Evolutionary conservation across 176 grass and related monocot genomes (phyloP).

Genomic region (Cenchrus americanus): DNA sequence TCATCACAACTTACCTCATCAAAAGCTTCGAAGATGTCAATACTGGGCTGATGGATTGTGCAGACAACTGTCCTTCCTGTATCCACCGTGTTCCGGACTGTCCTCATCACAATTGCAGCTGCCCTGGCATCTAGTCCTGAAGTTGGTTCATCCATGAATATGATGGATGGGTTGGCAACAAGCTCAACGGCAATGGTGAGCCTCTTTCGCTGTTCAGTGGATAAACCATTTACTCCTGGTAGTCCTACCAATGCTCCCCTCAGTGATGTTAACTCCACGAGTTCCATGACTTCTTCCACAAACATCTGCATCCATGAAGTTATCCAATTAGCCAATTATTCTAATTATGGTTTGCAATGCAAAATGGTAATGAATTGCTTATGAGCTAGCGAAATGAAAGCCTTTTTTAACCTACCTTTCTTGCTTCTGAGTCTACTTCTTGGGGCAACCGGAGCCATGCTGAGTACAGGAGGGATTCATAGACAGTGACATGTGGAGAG

Average conservation of each 20-base stretch:
- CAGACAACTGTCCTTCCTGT: slow-evolving; percentile 93
- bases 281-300: slow-evolving; percentile 89
- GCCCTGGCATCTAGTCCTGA: slow-evolving; percentile 92
- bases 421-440: slow-evolving; percentile 75
- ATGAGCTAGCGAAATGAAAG: not conserved
- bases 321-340: slow-evolving; percentile 4
- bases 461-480: slow-evolving; percentile 94
- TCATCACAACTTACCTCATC: slow-evolving; percentile 65
- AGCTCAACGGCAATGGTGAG: slow-evolving; percentile 93
- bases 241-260: slow-evolving; percentile 84
- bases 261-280: slow-evolving; percentile 76
- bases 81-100: slow-evolving; percentile 87
- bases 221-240: slow-evolving; percentile 91
- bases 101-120: slow-evolving; percentile 91
- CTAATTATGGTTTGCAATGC: not conserved
- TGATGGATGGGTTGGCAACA: slow-evolving; percentile 92
- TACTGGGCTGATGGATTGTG: slow-evolving; percentile 95
- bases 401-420: slow-evolving; percentile 58
- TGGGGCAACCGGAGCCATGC: slow-evolving; percentile 84
- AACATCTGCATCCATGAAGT: slow-evolving; percentile 67
- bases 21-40: slow-evolving; percentile 97
- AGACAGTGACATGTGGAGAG: slow-evolving; percentile 91
- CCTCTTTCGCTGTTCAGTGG: slow-evolving; percentile 90
- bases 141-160: slow-evolving; percentile 97
- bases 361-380: not conserved